phyloP scores from a whole-genome alignment of 169 alveolate species.

The Cryptosporidium andersoni region DNA sequence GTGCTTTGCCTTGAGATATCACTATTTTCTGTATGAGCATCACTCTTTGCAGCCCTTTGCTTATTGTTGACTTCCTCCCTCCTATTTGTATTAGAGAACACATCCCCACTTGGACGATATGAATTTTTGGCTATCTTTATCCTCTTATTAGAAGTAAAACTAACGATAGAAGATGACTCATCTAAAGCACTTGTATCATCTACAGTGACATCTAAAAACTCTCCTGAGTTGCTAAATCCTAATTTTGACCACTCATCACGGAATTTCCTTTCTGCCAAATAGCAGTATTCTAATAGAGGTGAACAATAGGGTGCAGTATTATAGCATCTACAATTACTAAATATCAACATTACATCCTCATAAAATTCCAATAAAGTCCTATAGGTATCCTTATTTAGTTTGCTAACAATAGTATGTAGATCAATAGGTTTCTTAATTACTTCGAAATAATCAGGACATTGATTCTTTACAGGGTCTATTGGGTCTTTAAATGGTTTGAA shows the following conservation, averaged over 20 bases:
- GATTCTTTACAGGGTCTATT: conserved; percentile 46
- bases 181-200: too few species aligned
- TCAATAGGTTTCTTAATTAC: conserved; percentile 56
- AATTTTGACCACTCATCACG: conserved; percentile 33
- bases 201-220: not conserved
- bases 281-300: conserved; percentile 12
- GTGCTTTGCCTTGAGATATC: not conserved
- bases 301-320: conserved; percentile 53
- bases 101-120: too few species aligned
- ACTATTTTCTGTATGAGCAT: not conserved
- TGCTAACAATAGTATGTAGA: conserved; percentile 19
- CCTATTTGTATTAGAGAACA: not conserved
- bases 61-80: conserved; percentile 1
- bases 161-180: not conserved
- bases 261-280: conserved; percentile 28
- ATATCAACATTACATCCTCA: conserved; percentile 32
- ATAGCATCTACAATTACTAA: conserved; percentile 45
- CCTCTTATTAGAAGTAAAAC: not conserved
- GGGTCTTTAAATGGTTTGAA: conserved; percentile 35
- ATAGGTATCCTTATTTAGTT: conserved; percentile 14
- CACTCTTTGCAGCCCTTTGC: not conserved
- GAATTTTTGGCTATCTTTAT: too few species aligned
- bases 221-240: not conserved
- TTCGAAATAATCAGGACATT: conserved; percentile 55
- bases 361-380: conserved; percentile 1